Evolutionary conservation across 768 basidiomycete genomes (phyloP).

Genomic region (Crucibulum laeve): DNA sequence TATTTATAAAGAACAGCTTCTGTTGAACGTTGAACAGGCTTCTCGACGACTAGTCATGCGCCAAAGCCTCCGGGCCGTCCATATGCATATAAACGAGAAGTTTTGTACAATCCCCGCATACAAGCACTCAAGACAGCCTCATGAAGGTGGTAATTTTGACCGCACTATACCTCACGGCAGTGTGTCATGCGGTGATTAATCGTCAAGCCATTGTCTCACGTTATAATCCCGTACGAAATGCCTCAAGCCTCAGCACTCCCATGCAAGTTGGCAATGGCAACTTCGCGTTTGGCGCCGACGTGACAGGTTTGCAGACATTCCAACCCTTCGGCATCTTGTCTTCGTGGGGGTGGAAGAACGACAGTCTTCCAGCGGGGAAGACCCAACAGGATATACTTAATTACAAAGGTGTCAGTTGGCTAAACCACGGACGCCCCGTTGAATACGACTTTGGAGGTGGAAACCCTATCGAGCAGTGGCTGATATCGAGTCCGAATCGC

Average conservation of each 20-base stretch:
- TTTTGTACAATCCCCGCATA: too few species aligned
- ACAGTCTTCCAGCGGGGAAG: constrained; percentile 39
- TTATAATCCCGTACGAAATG: constrained; percentile 48
- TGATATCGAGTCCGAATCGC: constrained; percentile 54
- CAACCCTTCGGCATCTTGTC: constrained; percentile 52
- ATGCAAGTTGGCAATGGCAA: constrained; percentile 62
- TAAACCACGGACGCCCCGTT: constrained; percentile 45
- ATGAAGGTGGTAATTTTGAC: too few species aligned
- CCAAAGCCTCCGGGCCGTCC: too few species aligned
- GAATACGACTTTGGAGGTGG: constrained; percentile 46
- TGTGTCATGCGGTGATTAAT: too few species aligned
- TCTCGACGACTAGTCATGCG: too few species aligned
- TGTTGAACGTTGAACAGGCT: too few species aligned
- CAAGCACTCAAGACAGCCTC: too few species aligned
- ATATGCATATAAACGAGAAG: too few species aligned
- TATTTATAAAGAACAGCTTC: too few species aligned
- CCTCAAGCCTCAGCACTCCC: constrained; percentile 41
- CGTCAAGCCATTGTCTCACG: constrained; percentile 39
- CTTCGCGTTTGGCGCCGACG: constrained; percentile 56
- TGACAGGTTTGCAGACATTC: constrained; percentile 57
- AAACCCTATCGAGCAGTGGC: constrained; percentile 41
- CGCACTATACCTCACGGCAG: too few species aligned
- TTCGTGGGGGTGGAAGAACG: constrained; percentile 62
- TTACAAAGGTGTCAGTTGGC: constrained; percentile 46
- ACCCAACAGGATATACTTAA: constrained; percentile 38